Base-by-base conservation (phyloP, 2,329 filamentous ascomycete species). In the Penicillium sclerotiorum region DNA sequence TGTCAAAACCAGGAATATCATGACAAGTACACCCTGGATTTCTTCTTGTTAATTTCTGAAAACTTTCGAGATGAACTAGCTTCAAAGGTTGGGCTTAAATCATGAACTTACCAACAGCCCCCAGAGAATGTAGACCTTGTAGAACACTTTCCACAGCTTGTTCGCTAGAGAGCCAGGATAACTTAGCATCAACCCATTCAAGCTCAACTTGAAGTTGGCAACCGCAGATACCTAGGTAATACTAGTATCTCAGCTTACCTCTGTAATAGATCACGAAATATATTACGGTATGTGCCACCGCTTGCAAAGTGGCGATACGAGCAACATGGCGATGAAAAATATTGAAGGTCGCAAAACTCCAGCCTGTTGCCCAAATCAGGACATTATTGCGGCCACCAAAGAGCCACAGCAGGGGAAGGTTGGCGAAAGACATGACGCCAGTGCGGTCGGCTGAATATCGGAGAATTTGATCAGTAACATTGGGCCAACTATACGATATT, bases 271-370 rank as follows among this genome's bases (percentile, higher is more conserved):
- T 54, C 1, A 79, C 52, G 0, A 80, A 77, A 52, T 87, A 89
- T 0, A 79, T 78, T 1, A 85, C 49, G 0, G 84, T 85, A 59
- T 89, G 86, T 0, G 85, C 64, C 1, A 87, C 73, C 1, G 83
- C 85, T 56, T 87, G 78, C 0, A 84, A 49, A 0, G 84, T 85
- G 5, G 83, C 77, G 2, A 87, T 74, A 15, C 85, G 75, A 0
- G 86, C 85, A 3, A 85, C 75, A 76, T 84, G 85, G 0, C 86
- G 80, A 65, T 89, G 86, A 45, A 88, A 87, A 33, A 82, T 77
- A 56, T 83, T 88, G 60, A 83, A 88, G 0, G 82, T 84, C 1
- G 78, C 77, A 63, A 86, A 88, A 9, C 81, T 83, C 85, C 86
- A 89, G 0, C 85, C 85, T 0, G 86, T 88, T 0, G 84, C 63